These are phyloP conservation scores for Cystofilobasidium bisporidii DNA, from an alignment of 768 basidiomycete genomes.

Conservation along the genomic window DNA sequence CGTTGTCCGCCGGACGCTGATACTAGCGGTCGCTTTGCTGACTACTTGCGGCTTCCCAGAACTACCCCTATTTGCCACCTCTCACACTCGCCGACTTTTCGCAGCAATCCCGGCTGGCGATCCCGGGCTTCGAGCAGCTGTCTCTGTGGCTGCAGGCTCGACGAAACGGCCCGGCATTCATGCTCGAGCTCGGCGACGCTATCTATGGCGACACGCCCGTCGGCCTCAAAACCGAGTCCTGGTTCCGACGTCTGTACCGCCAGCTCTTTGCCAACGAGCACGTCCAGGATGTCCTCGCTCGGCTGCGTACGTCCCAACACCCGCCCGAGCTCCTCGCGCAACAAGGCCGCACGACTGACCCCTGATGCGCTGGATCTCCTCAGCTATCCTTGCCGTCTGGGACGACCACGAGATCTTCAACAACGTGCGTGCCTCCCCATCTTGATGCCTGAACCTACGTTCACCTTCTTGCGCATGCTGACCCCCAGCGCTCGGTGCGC, in stretches of 20 bases:
- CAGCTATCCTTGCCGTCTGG: slow-evolving; percentile 60
- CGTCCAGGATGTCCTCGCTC: slow-evolving; percentile 59
- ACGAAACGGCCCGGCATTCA: slow-evolving; percentile 43
- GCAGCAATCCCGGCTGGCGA: slow-evolving; percentile 43
- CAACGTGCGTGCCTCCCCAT: slow-evolving; percentile 41
- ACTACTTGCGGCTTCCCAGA: slow-evolving; percentile 44
- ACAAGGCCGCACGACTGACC: too few species aligned
- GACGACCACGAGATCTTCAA: slow-evolving; percentile 57
- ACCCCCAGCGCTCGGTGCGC: neutral
- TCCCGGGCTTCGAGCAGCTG: slow-evolving; percentile 58
- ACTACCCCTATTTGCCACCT: slow-evolving; percentile 59
- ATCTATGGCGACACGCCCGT: slow-evolving; percentile 65
- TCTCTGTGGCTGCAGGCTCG: slow-evolving; percentile 42
- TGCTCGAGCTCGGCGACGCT: slow-evolving; percentile 64
- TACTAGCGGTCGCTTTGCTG: neutral
- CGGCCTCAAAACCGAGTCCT: slow-evolving; percentile 47
- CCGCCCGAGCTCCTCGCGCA: slow-evolving; percentile 3
- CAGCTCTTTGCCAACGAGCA: slow-evolving; percentile 57
- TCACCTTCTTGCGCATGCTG: neutral
- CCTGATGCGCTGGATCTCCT: neutral
- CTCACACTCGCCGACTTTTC: slow-evolving; percentile 28
- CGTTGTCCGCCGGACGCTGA: too few species aligned
- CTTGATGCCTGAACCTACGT: too few species aligned
- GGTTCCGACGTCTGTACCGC: slow-evolving; percentile 58
- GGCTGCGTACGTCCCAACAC: slow-evolving; percentile 49